phyloP scores from a whole-genome alignment of 352 stramenopile genomes.

The Phytophthora pseudosyringae region DNA sequence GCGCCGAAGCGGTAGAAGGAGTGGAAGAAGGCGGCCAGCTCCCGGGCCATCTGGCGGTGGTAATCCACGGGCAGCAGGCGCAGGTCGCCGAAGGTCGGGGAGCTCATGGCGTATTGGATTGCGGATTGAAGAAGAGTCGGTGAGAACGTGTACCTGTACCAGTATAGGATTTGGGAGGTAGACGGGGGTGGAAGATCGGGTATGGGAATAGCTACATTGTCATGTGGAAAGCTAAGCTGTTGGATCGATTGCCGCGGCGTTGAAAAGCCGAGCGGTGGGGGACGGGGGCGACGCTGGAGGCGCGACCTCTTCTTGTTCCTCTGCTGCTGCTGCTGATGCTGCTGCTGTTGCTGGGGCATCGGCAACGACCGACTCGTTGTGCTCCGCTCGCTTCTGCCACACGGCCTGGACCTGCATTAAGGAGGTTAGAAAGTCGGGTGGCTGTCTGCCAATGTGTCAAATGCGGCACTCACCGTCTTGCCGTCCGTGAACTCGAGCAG shows the following conservation, averaged over 20 bases:
- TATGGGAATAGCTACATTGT: slow-evolving; percentile 25
- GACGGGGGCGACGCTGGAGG: slow-evolving; percentile 23
- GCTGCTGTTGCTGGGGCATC: neutral
- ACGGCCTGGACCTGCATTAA: slow-evolving; percentile 59
- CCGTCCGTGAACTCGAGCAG: slow-evolving; percentile 70
- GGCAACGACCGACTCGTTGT: slow-evolving; percentile 28
- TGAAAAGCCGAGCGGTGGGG: slow-evolving; percentile 29
- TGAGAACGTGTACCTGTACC: neutral
- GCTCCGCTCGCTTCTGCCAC: slow-evolving; percentile 64
- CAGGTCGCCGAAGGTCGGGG: slow-evolving; percentile 39
- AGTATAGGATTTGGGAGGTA: slow-evolving; percentile 1
- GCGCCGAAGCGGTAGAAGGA: slow-evolving; percentile 79
- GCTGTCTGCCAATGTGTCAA: neutral
- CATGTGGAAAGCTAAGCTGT: slow-evolving; percentile 7
- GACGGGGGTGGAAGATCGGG: slow-evolving; percentile 8
- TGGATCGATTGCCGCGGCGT: slow-evolving; percentile 11
- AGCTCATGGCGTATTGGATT: slow-evolving; percentile 23
- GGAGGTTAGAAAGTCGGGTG: neutral
- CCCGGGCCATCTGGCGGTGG: slow-evolving; percentile 66
- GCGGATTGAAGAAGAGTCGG: slow-evolving; percentile 8
- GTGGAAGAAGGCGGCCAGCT: slow-evolving; percentile 81
- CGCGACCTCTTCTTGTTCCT: neutral
- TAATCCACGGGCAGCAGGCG: slow-evolving; percentile 71
- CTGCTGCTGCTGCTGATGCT: neutral
- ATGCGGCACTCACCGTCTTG: slow-evolving; percentile 40